phyloP scores from a whole-genome alignment of 192 early-diverging fungal genomes.

The Piromyces sp. region DNA sequence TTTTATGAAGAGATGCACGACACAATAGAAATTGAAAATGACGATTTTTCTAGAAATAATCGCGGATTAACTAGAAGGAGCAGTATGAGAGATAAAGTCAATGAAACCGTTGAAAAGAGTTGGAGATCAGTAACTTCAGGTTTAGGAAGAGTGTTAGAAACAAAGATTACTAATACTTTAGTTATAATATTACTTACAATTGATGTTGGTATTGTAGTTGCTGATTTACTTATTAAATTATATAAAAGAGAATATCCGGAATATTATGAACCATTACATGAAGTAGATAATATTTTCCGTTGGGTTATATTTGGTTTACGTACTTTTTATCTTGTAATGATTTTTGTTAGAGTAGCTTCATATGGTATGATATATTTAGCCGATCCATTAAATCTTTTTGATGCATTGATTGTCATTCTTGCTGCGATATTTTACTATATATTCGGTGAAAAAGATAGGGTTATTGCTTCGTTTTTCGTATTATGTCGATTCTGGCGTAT shows the following conservation, averaged over 20 bases:
- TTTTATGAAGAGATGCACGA: too few relatives aligned
- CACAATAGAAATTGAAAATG: not conserved
- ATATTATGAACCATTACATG: not conserved
- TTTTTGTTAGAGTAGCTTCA: not conserved
- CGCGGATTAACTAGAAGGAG: not conserved
- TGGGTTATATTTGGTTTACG: not conserved
- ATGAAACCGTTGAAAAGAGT: not conserved
- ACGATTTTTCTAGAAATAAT: not conserved
- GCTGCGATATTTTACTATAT: not conserved
- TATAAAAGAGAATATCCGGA: not conserved
- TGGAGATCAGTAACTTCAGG: not conserved
- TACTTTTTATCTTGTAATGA: not conserved
- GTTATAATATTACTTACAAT: not conserved
- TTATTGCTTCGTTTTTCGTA: not conserved
- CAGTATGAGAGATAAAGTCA: not conserved
- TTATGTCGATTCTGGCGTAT: not conserved
- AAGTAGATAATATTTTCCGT: not conserved
- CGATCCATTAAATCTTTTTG: not conserved
- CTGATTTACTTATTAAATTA: not conserved
- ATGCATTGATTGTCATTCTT: not conserved
- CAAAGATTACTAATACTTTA: not conserved
- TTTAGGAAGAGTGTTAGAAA: not conserved
- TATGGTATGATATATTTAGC: not conserved
- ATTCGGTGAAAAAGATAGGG: not conserved
- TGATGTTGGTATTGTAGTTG: not conserved